These are phyloP conservation scores for Ammopiptanthus mongolicus DNA, from an alignment of 306 rosid genomes.

Conservation along the genomic window DNA sequence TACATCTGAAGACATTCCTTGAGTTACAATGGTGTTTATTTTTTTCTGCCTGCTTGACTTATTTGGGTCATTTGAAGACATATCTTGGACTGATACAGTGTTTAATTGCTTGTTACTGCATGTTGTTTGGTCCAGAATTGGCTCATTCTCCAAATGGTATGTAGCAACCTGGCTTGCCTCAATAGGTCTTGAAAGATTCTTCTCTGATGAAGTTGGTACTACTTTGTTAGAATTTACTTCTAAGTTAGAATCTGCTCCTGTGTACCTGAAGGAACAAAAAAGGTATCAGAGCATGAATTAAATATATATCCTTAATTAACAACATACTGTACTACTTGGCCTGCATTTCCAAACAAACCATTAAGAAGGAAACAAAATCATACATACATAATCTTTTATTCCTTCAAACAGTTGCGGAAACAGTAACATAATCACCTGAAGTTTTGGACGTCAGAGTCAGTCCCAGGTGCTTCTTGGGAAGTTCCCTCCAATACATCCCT, in stretches of 20 bases:
- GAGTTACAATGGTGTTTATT: background rate
- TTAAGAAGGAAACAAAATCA: background rate
- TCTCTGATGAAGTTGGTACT: constrained; percentile 51
- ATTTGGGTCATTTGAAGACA: constrained; percentile 3
- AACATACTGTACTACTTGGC: background rate
- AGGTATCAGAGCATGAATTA: background rate
- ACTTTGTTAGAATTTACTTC: constrained; percentile 52
- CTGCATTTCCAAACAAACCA: background rate
- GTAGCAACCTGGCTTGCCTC: constrained; percentile 21
- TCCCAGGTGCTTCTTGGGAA: constrained; percentile 14
- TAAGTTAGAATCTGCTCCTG: constrained; percentile 30
- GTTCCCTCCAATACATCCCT: constrained; percentile 24
- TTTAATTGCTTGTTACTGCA: constrained; percentile 9
- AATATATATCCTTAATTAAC: background rate
- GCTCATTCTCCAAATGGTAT: constrained; percentile 15
- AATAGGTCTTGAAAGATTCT: constrained; percentile 20
- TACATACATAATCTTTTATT: background rate
- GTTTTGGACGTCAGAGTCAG: constrained; percentile 29
- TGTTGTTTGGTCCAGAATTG: constrained; percentile 22
- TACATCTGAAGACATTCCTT: constrained; percentile 14
- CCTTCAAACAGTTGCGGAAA: background rate
- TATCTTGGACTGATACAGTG: background rate
- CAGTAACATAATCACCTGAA: constrained; percentile 35
- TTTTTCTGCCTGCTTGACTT: constrained; percentile 22
- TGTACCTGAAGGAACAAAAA: constrained; percentile 32